Base-by-base conservation (phyloP, 2,329 filamentous ascomycete genomes). In the Trichothecium sympodiale region DNA sequence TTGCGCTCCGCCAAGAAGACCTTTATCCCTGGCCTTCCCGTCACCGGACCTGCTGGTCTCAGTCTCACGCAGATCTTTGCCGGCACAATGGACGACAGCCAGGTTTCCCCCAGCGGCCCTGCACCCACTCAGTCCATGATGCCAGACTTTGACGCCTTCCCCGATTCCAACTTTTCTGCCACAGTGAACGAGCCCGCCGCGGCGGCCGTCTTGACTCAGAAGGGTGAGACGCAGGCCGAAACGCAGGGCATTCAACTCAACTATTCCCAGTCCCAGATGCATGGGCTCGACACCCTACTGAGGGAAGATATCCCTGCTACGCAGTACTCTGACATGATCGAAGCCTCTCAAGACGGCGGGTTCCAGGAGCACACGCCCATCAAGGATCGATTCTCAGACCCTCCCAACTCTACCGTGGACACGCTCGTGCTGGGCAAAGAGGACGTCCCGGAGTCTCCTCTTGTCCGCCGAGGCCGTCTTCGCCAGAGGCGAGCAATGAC, bases 31-130 rank as follows among this genome's bases (percentile, higher is more conserved):
- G 79, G 77, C 2, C 59, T 85, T 15, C 73, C 78, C 3, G 65
- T 79, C 4, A 57, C 67, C 16, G 71, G 67, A 0, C 67, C 74
- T 16, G 76, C 74, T 26, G 77, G 76, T 3, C 61, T 94, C 29
- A 83, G 85, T 8, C 67, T 94, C 31, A 93, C 86, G 0, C 88
- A 94, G 49, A 89, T 91, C 42, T 95, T 94, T 52, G 83, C 83
- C 5, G 85, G 85, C 10, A 94, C 87, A 1, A 82, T 95, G 76
- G 86, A 83, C 33, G 77, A 65, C 53, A 75, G 68, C 45, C 69
- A 75, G 46, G 44, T 49, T 38, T 46, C 47, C 45, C 37, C 46
- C 14, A 38, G 38, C 20, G 53, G 48, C 8, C 53, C 55, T 27
- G 54, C 47, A 8, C 56, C 56, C 26, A 60, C 56, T 1, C 56